These are phyloP conservation scores for Phlyctochytrium arcticum DNA, from an alignment of 192 early-diverging fungal genomes.

Conservation along the genomic window DNA sequence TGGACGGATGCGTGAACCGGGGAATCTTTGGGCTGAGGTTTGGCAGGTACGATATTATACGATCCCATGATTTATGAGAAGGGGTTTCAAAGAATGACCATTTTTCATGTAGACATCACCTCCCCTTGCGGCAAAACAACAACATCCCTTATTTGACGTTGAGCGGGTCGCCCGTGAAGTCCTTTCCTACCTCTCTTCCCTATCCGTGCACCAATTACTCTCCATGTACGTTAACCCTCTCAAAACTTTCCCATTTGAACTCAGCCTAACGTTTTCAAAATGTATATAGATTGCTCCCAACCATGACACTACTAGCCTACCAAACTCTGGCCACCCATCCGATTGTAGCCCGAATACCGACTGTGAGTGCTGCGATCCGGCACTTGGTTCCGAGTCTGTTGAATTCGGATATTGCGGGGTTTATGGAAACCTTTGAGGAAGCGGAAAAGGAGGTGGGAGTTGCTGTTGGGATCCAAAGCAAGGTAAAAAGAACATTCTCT, in stretches of 20 bases:
- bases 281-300: conserved; percentile 66
- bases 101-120: conserved; percentile 30
- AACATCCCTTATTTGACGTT: conserved; percentile 78
- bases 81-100: not conserved
- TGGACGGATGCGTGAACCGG: conserved; percentile 71
- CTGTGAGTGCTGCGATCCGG: conserved; percentile 22
- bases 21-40: conserved; percentile 84
- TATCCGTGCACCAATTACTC: conserved; percentile 2
- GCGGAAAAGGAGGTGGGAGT: not conserved
- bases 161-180: conserved; percentile 73
- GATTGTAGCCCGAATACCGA: conserved; percentile 37
- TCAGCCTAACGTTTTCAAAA: not conserved
- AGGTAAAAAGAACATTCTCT: too few relatives aligned
- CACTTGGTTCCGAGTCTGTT: not conserved
- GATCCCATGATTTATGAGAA: conserved; percentile 13
- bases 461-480: too few relatives aligned
- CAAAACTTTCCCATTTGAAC: not conserved
- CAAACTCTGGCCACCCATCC: conserved; percentile 65
- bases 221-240: not conserved
- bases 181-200: conserved; percentile 60
- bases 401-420: too few relatives aligned
- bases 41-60: conserved; percentile 68
- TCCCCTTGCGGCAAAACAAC: conserved; percentile 61
- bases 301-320: conserved; percentile 70
- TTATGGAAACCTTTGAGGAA: not conserved